Conservation (phyloP, 768 basidiomycete species). For the Termitomyces eurrhizus region DNA sequence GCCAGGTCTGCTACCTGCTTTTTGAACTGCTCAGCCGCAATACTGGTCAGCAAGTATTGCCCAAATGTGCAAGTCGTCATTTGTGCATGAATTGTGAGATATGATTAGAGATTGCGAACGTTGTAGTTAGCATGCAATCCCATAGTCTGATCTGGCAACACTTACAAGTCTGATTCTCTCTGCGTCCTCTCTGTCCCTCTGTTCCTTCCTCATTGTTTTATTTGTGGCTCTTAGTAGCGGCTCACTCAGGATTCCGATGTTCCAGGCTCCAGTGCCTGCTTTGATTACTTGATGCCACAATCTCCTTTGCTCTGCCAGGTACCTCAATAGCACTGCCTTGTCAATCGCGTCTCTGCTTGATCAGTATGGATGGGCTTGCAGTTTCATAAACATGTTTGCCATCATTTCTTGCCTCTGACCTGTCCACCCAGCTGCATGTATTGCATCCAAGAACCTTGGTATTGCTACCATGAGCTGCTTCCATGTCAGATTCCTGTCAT, state of each 20-base stretch:
- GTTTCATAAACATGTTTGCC: too few species aligned
- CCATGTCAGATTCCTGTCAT: background rate
- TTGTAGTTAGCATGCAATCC: too few species aligned
- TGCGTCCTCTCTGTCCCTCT: background rate
- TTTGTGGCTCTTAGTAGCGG: background rate
- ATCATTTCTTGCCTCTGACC: too few species aligned
- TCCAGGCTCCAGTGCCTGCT: background rate
- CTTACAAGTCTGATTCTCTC: too few species aligned
- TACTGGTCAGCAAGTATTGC: too few species aligned
- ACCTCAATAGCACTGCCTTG: background rate
- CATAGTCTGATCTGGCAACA: too few species aligned
- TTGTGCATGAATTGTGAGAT: too few species aligned
- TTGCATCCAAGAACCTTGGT: background rate
- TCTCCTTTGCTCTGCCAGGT: background rate
- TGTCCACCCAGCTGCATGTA: too few species aligned
- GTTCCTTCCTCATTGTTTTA: background rate
- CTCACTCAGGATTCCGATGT: background rate
- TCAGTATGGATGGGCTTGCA: background rate
- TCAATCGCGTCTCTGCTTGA: background rate
- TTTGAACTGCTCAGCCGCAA: too few species aligned
- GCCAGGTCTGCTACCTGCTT: too few species aligned
- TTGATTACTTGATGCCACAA: background rate
- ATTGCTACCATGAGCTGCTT: background rate
- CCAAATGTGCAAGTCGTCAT: too few species aligned
- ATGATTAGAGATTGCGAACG: too few species aligned